Conservation (phyloP, 106 monocot species). For the Chionographis japonica region DNA sequence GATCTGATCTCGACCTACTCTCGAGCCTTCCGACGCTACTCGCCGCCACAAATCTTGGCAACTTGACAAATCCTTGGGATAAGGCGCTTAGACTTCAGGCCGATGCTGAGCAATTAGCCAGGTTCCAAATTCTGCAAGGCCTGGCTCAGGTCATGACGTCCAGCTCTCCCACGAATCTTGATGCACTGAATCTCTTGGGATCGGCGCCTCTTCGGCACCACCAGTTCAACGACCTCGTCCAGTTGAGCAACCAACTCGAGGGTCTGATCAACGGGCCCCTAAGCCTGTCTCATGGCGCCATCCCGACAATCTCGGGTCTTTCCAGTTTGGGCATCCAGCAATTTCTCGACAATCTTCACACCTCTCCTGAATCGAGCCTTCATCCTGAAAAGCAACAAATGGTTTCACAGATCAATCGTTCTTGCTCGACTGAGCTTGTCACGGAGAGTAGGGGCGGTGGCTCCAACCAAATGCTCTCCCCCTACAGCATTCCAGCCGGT, state of each 20-base stretch:
- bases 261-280: background rate
- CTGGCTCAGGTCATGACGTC: constrained; percentile 9
- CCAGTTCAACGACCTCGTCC: constrained; percentile 4
- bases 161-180: background rate
- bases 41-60: constrained; percentile 11
- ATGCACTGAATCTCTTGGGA: constrained; percentile 3
- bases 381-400: background rate
- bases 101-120: constrained; percentile 17
- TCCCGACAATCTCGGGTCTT: background rate
- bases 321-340: background rate
- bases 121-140: constrained; percentile 16
- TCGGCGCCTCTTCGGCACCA: background rate
- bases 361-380: background rate
- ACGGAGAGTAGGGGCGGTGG: background rate
- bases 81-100: constrained; percentile 15
- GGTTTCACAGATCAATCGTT: background rate
- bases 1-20: constrained; percentile 11
- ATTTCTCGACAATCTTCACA: background rate
- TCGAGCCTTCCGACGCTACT: constrained; percentile 10
- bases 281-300: background rate
- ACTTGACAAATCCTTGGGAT: background rate
- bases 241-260: background rate
- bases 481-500: background rate
- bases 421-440: background rate
- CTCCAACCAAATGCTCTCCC: background rate